Evolutionary conservation across 106 monocot genomes (phyloP), one percentile per base, ranked within the genome.

Genomic region (Vanilla planifolia): DNA sequence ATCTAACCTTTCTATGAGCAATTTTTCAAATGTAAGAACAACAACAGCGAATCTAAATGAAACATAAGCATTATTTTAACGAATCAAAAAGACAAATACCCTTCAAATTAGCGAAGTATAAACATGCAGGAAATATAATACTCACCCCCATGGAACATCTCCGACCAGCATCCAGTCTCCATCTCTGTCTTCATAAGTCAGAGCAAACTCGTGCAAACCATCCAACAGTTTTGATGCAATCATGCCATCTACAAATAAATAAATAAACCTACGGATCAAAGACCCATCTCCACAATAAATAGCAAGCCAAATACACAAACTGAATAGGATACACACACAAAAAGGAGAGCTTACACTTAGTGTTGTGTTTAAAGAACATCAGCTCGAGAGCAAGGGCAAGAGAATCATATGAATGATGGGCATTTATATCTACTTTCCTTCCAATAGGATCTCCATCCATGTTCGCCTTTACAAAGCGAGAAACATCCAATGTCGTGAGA

Each of bases 121-220:
- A n/a, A n/a, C n/a, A n/a, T n/a, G n/a, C n/a, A n/a, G n/a, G n/a
- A n/a, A n/a, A n/a, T n/a, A n/a, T 45, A 45, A n/a, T 17, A 7
- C 14, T 45, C 85, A 90, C 89, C 70, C 67, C 89, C 89, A 90
- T n/a, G 89, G 89, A 26, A 90, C 89, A 76, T 90, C 89, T 60
- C 89, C 89, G 61, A 85, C 76, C 13, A 90, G 85, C 90, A 90
- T 85, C 85, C 85, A 90, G 27, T 90, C 90, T 3, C 85, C 90
- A 68, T 90, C 90, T 55, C 71, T 90, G 57, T 90, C 90, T 73
- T 90, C 82, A 59, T 90, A 90, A 10, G 90, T 90, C 27, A 90
- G 81, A 10, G 73, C 75, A 55, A 76, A 85, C n/a, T 82, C 90
- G 24, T 81, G 76, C 5, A 82, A 82, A 40, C 75, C 77, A 44